phyloP scores from a whole-genome alignment of 805 yeast species.

The Kodamaea nitidulidarum region DNA sequence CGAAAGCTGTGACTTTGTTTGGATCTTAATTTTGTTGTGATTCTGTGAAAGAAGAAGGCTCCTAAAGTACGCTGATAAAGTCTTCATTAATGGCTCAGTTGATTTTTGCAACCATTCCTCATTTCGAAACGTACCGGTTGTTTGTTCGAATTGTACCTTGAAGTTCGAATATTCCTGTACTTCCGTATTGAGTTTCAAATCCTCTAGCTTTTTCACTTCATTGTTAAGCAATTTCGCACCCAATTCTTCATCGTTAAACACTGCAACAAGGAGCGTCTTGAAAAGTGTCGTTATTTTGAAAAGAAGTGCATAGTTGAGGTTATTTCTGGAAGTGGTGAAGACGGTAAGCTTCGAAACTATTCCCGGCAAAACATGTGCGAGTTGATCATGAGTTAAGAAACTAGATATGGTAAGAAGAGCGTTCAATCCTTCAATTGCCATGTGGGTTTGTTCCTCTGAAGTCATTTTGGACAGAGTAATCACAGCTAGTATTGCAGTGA shows the following conservation, averaged over 20 bases:
- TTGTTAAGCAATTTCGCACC: conserved; percentile 1
- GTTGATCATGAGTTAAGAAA: conserved; percentile 25
- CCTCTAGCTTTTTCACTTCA: conserved; percentile 10
- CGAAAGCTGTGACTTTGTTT: conserved; percentile 20
- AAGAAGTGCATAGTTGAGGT: conserved; percentile 21
- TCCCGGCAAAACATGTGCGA: conserved; percentile 41
- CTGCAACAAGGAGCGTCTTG: conserved; percentile 19
- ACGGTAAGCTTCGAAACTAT: conserved; percentile 30
- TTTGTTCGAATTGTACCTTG: neutral
- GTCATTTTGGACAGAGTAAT: conserved; percentile 10
- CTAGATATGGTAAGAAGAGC: conserved; percentile 15
- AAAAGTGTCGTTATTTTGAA: conserved; percentile 21
- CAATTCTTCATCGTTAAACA: conserved; percentile 27
- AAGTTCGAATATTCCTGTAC: neutral
- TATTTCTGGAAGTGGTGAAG: conserved; percentile 19
- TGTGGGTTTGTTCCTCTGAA: conserved; percentile 17
- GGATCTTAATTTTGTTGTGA: conserved; percentile 18
- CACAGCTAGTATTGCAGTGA: conserved; percentile 21
- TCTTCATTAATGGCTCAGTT: conserved; percentile 33
- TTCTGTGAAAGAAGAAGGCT: conserved; percentile 20
- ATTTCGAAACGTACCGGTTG: conserved; percentile 14
- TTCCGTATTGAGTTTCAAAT: conserved; percentile 14
- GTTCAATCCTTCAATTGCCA: conserved; percentile 12
- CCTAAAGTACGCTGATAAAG: conserved; percentile 30
- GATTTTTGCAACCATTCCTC: conserved; percentile 37